Percentiles rank a stretch among this genome's conserved stretches.
Conservation (phyloP, 2,329 filamentous ascomycete species). For the Nemania abortiva region DNA sequence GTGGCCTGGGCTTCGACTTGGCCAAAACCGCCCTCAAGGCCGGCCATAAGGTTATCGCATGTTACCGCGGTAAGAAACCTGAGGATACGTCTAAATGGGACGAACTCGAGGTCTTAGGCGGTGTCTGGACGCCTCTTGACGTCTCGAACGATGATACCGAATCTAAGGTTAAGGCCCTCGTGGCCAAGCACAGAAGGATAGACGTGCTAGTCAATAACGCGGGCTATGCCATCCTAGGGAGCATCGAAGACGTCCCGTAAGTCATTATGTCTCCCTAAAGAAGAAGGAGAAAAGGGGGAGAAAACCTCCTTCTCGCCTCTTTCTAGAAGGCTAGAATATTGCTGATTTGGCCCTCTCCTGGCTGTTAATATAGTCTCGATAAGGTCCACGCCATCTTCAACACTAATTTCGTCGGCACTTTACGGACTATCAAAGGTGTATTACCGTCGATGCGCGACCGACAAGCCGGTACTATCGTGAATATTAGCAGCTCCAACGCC, state of each 20-base stretch:
- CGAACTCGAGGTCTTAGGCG: constrained; percentile 45
- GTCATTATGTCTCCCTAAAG: not conserved
- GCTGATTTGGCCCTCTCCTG: constrained; percentile 17
- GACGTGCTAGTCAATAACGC: constrained; percentile 48
- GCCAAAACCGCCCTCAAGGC: constrained; percentile 43
- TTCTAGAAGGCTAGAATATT: too few species aligned
- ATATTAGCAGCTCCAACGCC: constrained; percentile 43
- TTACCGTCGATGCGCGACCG: constrained; percentile 47
- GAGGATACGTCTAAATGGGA: constrained; percentile 34
- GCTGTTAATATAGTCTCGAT: constrained; percentile 37
- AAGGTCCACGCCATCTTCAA: constrained; percentile 43
- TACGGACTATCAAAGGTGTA: constrained; percentile 45
- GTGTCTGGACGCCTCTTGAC: constrained; percentile 45
- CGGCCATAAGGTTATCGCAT: constrained; percentile 46
- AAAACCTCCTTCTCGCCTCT: not conserved
- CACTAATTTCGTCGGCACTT: constrained; percentile 45
- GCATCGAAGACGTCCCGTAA: constrained; percentile 45
- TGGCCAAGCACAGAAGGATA: constrained; percentile 41
- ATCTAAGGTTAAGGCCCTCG: constrained; percentile 37
- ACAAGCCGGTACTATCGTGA: constrained; percentile 48
- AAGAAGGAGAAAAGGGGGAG: too few species aligned
- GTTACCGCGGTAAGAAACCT: constrained; percentile 43
- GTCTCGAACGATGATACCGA: constrained; percentile 43
- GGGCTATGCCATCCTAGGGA: constrained; percentile 42
- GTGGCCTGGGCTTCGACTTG: constrained; percentile 45